Percentiles rank a stretch among this genome's conserved stretches.
Conservation (phyloP, 192 early-diverging fungal species). For the Backusella parvicylindrica region DNA sequence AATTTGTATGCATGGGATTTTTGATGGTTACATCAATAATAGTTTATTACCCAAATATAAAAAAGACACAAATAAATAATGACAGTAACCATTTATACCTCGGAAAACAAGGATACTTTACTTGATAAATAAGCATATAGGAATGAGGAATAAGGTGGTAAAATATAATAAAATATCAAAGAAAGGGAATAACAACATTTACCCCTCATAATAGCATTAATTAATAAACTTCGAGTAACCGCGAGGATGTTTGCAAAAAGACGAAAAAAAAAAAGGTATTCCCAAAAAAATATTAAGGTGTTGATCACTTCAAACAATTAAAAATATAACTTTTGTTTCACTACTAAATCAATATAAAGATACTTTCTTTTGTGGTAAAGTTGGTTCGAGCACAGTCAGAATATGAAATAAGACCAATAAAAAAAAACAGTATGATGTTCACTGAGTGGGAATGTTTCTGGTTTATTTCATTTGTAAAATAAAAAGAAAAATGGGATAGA, state of each 20-base stretch:
- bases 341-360: background rate
- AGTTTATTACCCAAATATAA: background rate
- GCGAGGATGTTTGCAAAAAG: background rate
- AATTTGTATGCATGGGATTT: background rate
- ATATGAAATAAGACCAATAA: background rate
- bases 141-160: background rate
- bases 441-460: background rate
- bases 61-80: background rate
- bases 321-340: background rate
- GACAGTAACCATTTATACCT: background rate
- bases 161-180: background rate
- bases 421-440: too few relatives aligned
- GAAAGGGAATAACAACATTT: background rate
- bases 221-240: background rate
- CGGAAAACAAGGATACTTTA: background rate
- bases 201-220: background rate
- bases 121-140: background rate
- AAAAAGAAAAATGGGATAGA: background rate
- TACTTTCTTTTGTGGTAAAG: background rate
- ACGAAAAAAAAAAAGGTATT: background rate
- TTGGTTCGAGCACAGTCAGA: background rate
- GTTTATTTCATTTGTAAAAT: background rate
- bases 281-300: background rate
- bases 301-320: background rate
- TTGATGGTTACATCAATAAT: background rate